Evolutionary conservation across 2,329 filamentous ascomycete species (phyloP), one percentile per base, ranked within the genome.

Genomic region (Akanthomyces muscarius): DNA sequence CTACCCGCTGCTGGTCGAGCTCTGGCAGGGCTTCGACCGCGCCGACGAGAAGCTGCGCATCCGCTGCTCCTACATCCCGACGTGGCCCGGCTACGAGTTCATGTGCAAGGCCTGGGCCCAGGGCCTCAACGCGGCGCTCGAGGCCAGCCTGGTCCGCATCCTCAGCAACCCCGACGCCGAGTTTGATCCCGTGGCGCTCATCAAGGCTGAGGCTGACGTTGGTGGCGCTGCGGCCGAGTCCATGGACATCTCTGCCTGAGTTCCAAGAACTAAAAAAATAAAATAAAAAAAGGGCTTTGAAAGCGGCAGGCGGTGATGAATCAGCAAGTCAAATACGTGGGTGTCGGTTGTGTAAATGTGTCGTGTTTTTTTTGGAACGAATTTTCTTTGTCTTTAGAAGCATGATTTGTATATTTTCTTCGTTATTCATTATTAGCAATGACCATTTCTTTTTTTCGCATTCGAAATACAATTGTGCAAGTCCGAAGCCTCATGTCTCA

Each of bases 31-130:
- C 8, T 30, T 21, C 10, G 55, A 54, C 41, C 50, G 56, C 23
- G 7, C 44, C 36, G 54, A 56, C 54, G 55, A 54, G 36, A 54
- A 63, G 55, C 44, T 63, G n/a, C 55, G 50, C 30, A 54, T 63
- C 28, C 55, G 56, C 53, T 60, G 48, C 50, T 54, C 56, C 2
- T 63, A 63, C 56, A 33, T 54, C 21, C 53, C 55, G 25, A 48
- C 55, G 8, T 62, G 60, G 60, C 52, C 60, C 5, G 45, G 62
- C 2, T 61, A 65, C 54, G 60, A 63, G 48, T 65, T 65, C 51
- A 30, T 63, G 47, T 50, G 53, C 36, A 48, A 42, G 28, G 53
- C 28, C 7, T 65, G 63, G 63, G 60, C 57, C 5, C 63, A 23
- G n/a, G 63, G 63, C 13, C 42, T 62, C 42, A 54, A 42, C 36